Evolutionary conservation across 2,329 filamentous ascomycete species (phyloP), one percentile per base, ranked within the genome.

Genomic region (Penicillium sp.): DNA sequence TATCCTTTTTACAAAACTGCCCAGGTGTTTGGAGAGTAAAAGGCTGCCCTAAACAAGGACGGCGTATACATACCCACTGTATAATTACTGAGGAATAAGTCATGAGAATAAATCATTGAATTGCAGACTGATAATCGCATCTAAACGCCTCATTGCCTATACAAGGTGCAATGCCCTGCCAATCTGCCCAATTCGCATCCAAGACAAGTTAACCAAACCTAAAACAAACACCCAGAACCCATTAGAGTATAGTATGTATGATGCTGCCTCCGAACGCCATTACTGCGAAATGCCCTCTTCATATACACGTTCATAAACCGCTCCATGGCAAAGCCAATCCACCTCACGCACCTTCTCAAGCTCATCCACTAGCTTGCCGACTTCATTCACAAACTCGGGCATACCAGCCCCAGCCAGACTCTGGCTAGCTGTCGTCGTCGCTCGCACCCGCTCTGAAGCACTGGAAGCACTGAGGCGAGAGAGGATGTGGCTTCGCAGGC

Each of bases 381-480:
- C 81, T 52, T 84, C 80, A 20, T 68, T 75, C 8, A 84, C 79
- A 60, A 86, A 86, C 59, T 87, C 84, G 0, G 82, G 79, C 68
- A 87, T 78, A 3, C 84, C 84, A 12, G 80, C 81, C 1, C 77
- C 77, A 5, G 84, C 82, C 34, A 87, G 71, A 7, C 79, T 79
- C 54, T 86, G 83, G 10, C 78, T 82, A 7, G 84, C 84, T 1
- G 79, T 80, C 26, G 78, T 82, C 0, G 81, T 83, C 8, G 79
- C 78, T 10, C 80, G 75, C 12, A 86, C 80, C 15, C 82, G 72
- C 60, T 87, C 84, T 13, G 80, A 79, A 2, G 80, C 80, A 56
- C 80, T 85, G n/a, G 75, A 77, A n/a, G 84, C 84, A 33, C 78
- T 80, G 1, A 87, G 74, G 8, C 84, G 80, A 27, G 76, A 76